Percentiles rank a stretch among this genome's conserved stretches.
Conservation (phyloP, 2,329 filamentous ascomycete species). For the Talaromyces sp. region DNA sequence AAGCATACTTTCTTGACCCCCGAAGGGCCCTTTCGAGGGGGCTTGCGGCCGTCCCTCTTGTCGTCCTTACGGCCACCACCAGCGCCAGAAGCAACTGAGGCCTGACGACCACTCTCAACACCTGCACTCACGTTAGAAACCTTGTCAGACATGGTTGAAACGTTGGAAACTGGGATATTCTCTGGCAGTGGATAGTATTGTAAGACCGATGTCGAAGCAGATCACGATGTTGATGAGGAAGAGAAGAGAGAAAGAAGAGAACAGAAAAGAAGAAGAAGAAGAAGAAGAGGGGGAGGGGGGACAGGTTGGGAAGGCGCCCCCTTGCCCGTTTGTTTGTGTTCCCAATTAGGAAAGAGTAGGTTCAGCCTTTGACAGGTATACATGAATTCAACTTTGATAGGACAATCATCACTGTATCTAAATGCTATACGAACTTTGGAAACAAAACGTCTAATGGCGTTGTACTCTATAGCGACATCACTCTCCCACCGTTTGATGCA, state of each 20-base stretch:
- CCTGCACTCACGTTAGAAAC: not conserved
- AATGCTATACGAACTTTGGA: not conserved
- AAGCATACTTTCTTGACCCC: not conserved
- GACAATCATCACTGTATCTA: not conserved
- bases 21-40: not conserved
- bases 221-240: not conserved
- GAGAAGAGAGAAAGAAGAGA: not conserved
- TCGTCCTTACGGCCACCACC: not conserved
- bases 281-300: not conserved
- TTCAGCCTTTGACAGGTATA: not conserved
- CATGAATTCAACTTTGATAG: too few species aligned
- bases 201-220: not conserved
- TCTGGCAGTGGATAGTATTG: not conserved
- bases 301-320: not conserved
- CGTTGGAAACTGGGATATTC: not conserved
- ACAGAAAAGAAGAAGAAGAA: not conserved
- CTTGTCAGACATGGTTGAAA: not conserved
- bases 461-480: conserved; percentile 7
- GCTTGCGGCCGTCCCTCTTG: not conserved
- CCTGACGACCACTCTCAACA: not conserved
- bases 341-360: not conserved
- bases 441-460: not conserved
- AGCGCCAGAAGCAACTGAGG: not conserved
- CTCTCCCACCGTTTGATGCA: conserved; percentile 44
- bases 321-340: not conserved